These are phyloP conservation scores for Calonectria honghensis DNA, from an alignment of 2,329 filamentous ascomycete genomes.

Conservation along the genomic window DNA sequence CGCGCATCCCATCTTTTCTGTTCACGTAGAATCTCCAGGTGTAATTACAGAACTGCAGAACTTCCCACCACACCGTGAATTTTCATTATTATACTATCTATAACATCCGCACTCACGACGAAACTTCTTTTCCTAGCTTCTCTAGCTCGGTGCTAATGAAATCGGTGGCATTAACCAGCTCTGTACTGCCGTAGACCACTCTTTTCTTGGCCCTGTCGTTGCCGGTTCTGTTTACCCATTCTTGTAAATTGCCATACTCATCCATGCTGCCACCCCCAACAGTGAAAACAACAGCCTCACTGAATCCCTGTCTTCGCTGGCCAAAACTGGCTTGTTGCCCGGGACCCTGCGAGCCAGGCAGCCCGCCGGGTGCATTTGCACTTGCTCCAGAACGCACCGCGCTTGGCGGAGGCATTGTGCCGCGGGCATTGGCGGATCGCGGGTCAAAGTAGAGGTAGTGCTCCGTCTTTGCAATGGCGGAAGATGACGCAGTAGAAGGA, in stretches of 20 bases:
- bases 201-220: slow-evolving; percentile 82
- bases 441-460: slow-evolving; percentile 98
- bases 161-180: slow-evolving; percentile 81
- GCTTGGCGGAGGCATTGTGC: slow-evolving; percentile 90
- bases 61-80: neutral
- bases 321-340: slow-evolving; percentile 91
- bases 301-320: slow-evolving; percentile 91
- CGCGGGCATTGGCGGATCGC: slow-evolving; percentile 91
- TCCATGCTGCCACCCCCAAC: slow-evolving; percentile 99
- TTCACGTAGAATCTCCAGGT: neutral
- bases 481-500: slow-evolving; percentile 89
- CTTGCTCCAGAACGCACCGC: slow-evolving; percentile 68
- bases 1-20: neutral
- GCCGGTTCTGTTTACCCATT: slow-evolving; percentile 90
- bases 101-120: slow-evolving; percentile 53
- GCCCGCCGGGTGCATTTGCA: slow-evolving; percentile 67
- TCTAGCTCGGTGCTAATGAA: slow-evolving; percentile 80
- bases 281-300: slow-evolving; percentile 93
- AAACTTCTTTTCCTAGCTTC: slow-evolving; percentile 75
- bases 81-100: slow-evolving; percentile 51
- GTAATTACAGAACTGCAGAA: neutral
- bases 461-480: slow-evolving; percentile 96
- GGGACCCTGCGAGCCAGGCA: slow-evolving; percentile 69
- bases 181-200: slow-evolving; percentile 96
- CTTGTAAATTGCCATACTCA: slow-evolving; percentile 97